These are phyloP conservation scores for Xerocomus cyaneibrunnescens DNA, from an alignment of 1,284 basidiomycete species.

Conservation along the genomic window DNA sequence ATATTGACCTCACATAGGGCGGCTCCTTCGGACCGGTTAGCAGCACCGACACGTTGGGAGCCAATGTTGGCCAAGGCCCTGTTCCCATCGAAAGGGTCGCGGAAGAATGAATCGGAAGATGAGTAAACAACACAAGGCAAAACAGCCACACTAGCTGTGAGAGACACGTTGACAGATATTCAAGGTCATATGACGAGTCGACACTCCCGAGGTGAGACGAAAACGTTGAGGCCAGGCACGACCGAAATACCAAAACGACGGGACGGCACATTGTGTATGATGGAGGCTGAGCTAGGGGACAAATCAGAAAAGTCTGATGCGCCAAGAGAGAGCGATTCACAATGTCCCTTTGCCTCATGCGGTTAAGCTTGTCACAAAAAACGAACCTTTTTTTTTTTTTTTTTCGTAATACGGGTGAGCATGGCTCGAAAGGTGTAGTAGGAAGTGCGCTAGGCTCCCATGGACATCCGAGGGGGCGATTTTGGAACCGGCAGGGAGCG, in stretches of 20 bases:
- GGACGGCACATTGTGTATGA: conserved; percentile 8
- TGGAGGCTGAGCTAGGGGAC: conserved; percentile 17
- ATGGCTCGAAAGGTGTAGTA: not conserved
- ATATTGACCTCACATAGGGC: not conserved
- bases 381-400: too few relatives aligned
- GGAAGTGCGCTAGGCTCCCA: not conserved
- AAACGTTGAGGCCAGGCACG: conserved; percentile 18
- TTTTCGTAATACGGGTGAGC: conserved; percentile 6
- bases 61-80: not conserved
- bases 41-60: not conserved
- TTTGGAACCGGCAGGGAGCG: conserved; percentile 8
- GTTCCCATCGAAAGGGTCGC: conserved; percentile 27
- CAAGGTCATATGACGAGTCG: not conserved
- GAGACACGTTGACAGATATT: not conserved
- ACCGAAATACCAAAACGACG: not conserved
- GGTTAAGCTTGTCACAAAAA: too few relatives aligned
- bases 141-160: not conserved
- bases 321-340: conserved; percentile 6
- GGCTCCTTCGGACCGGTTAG: conserved; percentile 15
- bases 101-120: conserved; percentile 6
- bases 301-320: conserved; percentile 22
- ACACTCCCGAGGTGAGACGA: not conserved
- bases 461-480: conserved; percentile 22
- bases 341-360: conserved; percentile 1
- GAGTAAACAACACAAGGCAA: not conserved